A percentile compares a stretch with the other conserved stretches of the same genome.
Evolutionary conservation across 1,284 basidiomycete genomes (phyloP).

Genomic region (Microbotryum violaceum): DNA sequence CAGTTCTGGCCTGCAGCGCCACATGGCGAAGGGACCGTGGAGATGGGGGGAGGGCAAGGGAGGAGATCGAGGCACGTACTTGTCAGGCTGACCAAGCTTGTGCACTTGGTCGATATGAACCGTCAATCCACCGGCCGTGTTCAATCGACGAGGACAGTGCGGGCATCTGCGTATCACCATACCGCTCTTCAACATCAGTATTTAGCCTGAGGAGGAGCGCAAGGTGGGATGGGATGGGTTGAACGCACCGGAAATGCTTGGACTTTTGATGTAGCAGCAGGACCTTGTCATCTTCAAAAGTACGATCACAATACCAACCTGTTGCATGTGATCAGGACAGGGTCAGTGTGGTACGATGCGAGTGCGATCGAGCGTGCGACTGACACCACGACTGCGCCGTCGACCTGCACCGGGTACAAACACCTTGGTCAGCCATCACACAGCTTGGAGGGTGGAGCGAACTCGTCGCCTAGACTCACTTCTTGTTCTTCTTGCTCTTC

Average conservation of each 20-base stretch:
- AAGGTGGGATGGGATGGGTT: too few relatives aligned
- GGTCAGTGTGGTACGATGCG: not conserved
- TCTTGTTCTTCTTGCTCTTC: slow-evolving; percentile 39
- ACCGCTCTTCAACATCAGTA: not conserved
- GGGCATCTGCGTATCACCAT: slow-evolving; percentile 57
- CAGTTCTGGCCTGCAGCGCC: not conserved
- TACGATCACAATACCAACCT: slow-evolving; percentile 96
- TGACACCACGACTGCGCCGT: slow-evolving; percentile 23
- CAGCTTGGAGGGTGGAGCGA: too few relatives aligned
- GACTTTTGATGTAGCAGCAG: slow-evolving; percentile 99
- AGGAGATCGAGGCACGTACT: slow-evolving; percentile 50
- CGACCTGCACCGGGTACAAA: slow-evolving; percentile 2
- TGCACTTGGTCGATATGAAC: slow-evolving; percentile 98
- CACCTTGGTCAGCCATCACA: not conserved
- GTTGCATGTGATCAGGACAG: slow-evolving; percentile 53
- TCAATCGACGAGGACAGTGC: slow-evolving; percentile 87
- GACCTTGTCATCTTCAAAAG: slow-evolving; percentile 97
- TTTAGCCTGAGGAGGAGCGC: not conserved
- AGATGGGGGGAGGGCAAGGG: not conserved
- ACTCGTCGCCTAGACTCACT: slow-evolving; percentile 28
- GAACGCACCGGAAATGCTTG: slow-evolving; percentile 66
- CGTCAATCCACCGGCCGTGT: slow-evolving; percentile 95
- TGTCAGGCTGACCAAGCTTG: slow-evolving; percentile 84
- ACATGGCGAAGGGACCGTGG: too few relatives aligned
- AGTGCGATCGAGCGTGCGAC: slow-evolving; percentile 6